Conservation (phyloP, 352 stramenopile genomes). For the Pythium aristosporum region DNA sequence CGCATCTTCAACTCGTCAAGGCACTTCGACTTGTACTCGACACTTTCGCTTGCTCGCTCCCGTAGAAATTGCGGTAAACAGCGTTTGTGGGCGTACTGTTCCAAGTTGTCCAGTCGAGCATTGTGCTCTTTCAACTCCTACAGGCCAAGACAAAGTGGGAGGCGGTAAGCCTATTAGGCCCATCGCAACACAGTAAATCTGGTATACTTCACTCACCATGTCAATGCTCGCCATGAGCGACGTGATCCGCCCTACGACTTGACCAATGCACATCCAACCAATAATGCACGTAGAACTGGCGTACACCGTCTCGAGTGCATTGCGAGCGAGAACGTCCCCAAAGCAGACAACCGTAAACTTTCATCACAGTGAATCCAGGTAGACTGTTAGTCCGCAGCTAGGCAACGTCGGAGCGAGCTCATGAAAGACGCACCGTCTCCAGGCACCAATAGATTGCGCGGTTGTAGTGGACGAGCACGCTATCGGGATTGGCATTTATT, state of each 20-base stretch:
- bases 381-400: not conserved
- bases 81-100: conserved; percentile 59
- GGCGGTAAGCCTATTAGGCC: not conserved
- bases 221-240: conserved; percentile 66
- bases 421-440: conserved; percentile 36
- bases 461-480: conserved; percentile 54
- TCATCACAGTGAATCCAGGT: not conserved
- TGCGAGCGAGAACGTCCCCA: conserved; percentile 58
- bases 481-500: conserved; percentile 43
- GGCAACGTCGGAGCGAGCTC: not conserved
- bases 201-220: conserved; percentile 23
- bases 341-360: conserved; percentile 84
- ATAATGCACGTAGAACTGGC: conserved; percentile 60
- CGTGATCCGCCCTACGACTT: conserved; percentile 69
- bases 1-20: conserved; percentile 41
- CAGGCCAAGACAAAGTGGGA: not conserved
- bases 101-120: conserved; percentile 53
- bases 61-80: conserved; percentile 41
- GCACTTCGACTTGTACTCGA: conserved; percentile 57
- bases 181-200: not conserved
- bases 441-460: conserved; percentile 78
- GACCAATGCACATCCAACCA: conserved; percentile 73
- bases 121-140: conserved; percentile 43
- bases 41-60: conserved; percentile 49
- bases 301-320: conserved; percentile 54